Base-by-base conservation (phyloP, 2,329 filamentous ascomycete species). In the Xylariaceae sp. region DNA sequence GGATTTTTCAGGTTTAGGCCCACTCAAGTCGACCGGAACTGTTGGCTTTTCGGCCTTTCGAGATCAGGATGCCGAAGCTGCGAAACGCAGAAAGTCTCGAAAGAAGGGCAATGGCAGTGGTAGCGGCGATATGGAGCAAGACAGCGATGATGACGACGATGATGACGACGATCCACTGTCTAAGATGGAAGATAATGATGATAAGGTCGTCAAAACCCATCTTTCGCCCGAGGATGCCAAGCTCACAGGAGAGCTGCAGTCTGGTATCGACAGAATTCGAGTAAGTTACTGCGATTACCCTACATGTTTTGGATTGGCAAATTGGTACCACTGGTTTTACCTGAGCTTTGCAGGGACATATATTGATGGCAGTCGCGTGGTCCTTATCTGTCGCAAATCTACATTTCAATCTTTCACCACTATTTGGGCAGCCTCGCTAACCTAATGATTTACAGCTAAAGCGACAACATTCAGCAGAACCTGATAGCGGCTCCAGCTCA, bases 21-120 rank as follows among this genome's bases (percentile, higher is more conserved):
- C 90, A 0, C 72, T 97, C 17, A 94, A 94, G 62, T 77, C 87
- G 3, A 80, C 81, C n/a, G 89, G 90, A 19, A 91, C 89, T 0
- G 87, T 94, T 36, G 90, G 90, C 28, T 97, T 95, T 62, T 84
- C 89, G 3, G 80, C 87, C 12, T 96, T 96, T 69, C 81, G 91
- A 40, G 89, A 94, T 49, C 73, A 75, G 42, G 74, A 79, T 31
- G 66, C 73, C 13, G 74, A 79, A 40, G 68, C 71, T 1, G 62
- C 71, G 3, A 68, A 72, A 41, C 81, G 81, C 56, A 73, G 73
- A 44, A 83, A 83, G 60, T 64, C 71, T 2, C 69, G 73, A 45
- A 83, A 81, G 65, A 82, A 79, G 68, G 78, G 72, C 55, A 84
- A 78, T 43, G 82, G 79, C 33, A 78, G 74, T 39, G 61, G 64